Evolutionary conservation across 306 rosid genomes (phyloP).

Genomic region (Benincasa hispida): DNA sequence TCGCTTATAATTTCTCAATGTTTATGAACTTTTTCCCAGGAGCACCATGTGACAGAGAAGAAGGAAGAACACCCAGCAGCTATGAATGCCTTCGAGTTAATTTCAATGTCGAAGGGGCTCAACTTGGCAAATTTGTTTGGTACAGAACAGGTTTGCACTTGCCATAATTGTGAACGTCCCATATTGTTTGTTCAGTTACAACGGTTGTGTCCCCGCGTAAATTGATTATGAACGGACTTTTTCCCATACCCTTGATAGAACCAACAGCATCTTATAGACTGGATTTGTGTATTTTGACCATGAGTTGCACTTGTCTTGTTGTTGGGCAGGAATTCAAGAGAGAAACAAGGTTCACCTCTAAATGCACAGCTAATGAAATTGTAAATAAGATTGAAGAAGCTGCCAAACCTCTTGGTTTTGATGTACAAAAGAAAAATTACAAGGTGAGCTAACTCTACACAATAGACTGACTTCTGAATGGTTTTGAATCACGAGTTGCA

Average conservation of each 20-base stretch:
- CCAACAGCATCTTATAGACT: neutral
- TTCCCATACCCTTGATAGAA: neutral
- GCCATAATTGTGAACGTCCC: neutral
- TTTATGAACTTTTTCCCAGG: slow-evolving; percentile 37
- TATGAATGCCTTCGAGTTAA: slow-evolving; percentile 91
- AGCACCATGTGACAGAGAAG: slow-evolving; percentile 86
- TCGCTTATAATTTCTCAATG: neutral
- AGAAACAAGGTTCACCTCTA: slow-evolving; percentile 96
- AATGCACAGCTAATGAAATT: slow-evolving; percentile 77
- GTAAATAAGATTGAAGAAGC: slow-evolving; percentile 91
- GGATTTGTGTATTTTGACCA: neutral
- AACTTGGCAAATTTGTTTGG: slow-evolving; percentile 90
- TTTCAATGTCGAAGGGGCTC: slow-evolving; percentile 93
- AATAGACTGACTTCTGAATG: slow-evolving; percentile 5
- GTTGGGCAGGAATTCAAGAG: slow-evolving; percentile 74
- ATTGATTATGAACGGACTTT: neutral
- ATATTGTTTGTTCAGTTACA: neutral
- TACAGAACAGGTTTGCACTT: slow-evolving; percentile 55
- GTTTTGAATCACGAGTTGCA: neutral
- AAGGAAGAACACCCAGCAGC: slow-evolving; percentile 88
- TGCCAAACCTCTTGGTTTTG: slow-evolving; percentile 96
- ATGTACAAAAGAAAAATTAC: slow-evolving; percentile 89
- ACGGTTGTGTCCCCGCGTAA: neutral
- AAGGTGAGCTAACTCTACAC: slow-evolving; percentile 37
- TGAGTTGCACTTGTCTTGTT: neutral